These are phyloP conservation scores for Fusarium coffeatum DNA, from an alignment of 2,329 filamentous ascomycete species.

Conservation along the genomic window DNA sequence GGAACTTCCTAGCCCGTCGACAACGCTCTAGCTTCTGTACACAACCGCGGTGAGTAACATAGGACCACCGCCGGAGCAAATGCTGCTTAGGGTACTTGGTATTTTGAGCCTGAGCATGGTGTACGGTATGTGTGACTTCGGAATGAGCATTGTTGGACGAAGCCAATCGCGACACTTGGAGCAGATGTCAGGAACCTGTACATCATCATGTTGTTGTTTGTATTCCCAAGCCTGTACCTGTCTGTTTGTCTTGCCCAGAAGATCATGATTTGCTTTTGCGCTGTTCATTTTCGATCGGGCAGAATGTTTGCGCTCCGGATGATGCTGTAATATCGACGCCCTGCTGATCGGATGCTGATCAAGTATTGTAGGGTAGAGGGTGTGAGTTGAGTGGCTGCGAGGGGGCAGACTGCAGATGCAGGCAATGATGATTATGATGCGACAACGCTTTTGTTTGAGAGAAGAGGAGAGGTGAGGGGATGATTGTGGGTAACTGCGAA, in stretches of 20 bases:
- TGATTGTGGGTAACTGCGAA: not conserved
- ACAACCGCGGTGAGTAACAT: constrained; percentile 8
- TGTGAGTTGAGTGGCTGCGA: constrained; percentile 28
- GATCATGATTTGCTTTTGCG: not conserved
- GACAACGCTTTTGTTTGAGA: constrained; percentile 14
- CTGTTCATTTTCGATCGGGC: not conserved
- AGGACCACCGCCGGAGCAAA: constrained; percentile 26
- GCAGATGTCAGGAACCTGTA: constrained; percentile 15
- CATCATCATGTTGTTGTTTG: constrained; percentile 16
- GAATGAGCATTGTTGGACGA: constrained; percentile 30
- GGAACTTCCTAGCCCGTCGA: constrained; percentile 5
- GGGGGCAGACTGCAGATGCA: constrained; percentile 3
- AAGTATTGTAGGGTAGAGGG: constrained; percentile 10
- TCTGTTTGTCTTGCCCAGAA: not conserved
- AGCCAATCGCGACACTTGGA: constrained; percentile 9
- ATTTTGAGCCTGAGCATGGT: constrained; percentile 12
- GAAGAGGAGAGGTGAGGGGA: not conserved
- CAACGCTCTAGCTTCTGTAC: constrained; percentile 9
- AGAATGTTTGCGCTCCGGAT: not conserved
- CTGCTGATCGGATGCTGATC: constrained; percentile 15
- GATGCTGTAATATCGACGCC: not conserved
- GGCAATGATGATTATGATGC: constrained; percentile 14
- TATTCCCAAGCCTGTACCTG: not conserved
- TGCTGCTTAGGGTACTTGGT: constrained; percentile 6
- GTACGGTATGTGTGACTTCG: constrained; percentile 35